A percentile compares a stretch with the other conserved stretches of the same genome.
These are phyloP conservation scores for Cryoendolithus antarcticus DNA, from an alignment of 2,329 filamentous ascomycete genomes.

Conservation along the genomic window DNA sequence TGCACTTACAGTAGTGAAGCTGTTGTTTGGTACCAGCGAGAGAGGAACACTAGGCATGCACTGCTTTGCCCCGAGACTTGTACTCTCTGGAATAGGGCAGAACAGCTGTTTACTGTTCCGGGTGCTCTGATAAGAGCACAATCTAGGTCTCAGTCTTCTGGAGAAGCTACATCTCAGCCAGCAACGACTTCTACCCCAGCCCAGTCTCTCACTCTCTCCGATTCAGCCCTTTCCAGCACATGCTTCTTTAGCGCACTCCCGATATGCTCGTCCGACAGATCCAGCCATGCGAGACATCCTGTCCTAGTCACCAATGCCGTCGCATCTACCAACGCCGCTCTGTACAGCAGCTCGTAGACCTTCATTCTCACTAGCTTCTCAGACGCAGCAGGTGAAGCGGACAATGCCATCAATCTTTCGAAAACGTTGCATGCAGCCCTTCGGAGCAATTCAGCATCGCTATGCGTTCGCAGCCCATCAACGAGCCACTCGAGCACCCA, in stretches of 20 bases:
- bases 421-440: constrained; percentile 49
- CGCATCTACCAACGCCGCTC: constrained; percentile 53
- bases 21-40: too few relatives aligned
- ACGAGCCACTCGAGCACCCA: constrained; percentile 65
- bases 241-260: constrained; percentile 41
- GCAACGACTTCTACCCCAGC: constrained; percentile 28
- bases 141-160: too few relatives aligned
- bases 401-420: constrained; percentile 61
- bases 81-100: too few relatives aligned
- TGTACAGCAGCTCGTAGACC: constrained; percentile 50
- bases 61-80: too few relatives aligned
- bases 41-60: too few relatives aligned
- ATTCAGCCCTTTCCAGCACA: constrained; percentile 55
- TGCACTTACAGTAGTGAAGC: too few relatives aligned
- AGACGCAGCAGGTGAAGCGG: constrained; percentile 52
- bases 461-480: constrained; percentile 48
- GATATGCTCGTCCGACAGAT: too few relatives aligned
- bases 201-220: constrained; percentile 54
- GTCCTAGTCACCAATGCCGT: constrained; percentile 70
- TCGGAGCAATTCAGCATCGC: constrained; percentile 49
- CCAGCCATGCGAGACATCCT: constrained; percentile 64
- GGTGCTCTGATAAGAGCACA: too few relatives aligned
- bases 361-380: constrained; percentile 43
- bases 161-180: too few relatives aligned
- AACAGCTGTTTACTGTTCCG: too few relatives aligned